Evolutionary conservation across 2,329 filamentous ascomycete species (phyloP), one percentile per base, ranked within the genome.

Genomic region (Neofusicoccum cordaticola): DNA sequence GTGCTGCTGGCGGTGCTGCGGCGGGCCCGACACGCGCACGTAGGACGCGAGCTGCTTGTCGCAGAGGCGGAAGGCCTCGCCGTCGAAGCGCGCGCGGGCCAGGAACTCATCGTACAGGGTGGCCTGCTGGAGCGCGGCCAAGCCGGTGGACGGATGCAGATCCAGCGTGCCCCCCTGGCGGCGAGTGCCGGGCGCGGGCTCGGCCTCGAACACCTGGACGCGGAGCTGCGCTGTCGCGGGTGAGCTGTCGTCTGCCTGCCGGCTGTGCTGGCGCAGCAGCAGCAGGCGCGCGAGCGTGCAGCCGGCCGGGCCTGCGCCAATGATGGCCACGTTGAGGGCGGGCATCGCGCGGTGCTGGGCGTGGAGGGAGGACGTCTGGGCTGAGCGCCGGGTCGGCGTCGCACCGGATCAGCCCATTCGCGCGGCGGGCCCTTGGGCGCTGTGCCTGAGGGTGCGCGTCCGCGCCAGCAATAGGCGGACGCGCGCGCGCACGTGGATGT

Each of bases 71-170:
- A 83, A 67, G 37, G 79, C 80, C 63, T 86, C 83, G 63, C 81
- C 79, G 66, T 86, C 83, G 48, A 82, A 83, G 45, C 84, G 81
- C 2, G 82, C 82, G 62, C 81, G 67, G 65, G 80, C 75, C 17
- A 75, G 68, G 71, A 86, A 87, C 42, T 81, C 75, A 0, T 82
- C 78, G 71, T 77, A 83, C 6, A 87, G 72, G 0, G 78, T 79
- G 5, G 83, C 82, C 62, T 82, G 80, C 63, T 79, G 79, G 58
- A 87, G 70, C 0, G 84, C 84, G 4, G 76, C 74, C 37, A 86
- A 79, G 0, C 85, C 85, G 1, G 81, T 81, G 2, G 74, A 67
- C 0, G 78, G 79, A 61, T 76, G 75, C 1, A 79, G 69, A 53
- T 79, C 77, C 13, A 78, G 70, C 2, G 72, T 74, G 58, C 76